Conservation (phyloP, 139 green algal species). For the Edaphochlamys debaryana region DNA sequence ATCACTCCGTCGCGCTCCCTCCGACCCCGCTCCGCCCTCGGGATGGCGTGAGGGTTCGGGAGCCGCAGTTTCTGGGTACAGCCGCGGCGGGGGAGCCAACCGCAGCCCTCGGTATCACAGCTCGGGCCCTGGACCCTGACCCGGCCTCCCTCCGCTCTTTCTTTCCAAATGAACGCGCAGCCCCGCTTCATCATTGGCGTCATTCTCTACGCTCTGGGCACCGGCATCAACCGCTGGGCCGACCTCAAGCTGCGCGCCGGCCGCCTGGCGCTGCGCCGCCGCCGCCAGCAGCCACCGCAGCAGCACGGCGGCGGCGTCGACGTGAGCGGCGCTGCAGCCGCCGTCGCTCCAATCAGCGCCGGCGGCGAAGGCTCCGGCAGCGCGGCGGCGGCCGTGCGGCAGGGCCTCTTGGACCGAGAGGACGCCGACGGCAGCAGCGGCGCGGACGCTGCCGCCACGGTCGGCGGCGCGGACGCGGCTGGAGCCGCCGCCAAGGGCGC, state of each 20-base stretch:
- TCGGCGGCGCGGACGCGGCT: background rate
- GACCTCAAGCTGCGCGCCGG: constrained; percentile 28
- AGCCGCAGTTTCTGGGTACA: no score
- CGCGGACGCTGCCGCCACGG: background rate
- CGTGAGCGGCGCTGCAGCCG: background rate
- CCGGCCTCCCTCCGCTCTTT: no score
- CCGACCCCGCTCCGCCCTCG: no score
- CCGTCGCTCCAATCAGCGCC: background rate
- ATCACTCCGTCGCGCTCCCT: no score
- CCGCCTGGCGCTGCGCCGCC: background rate
- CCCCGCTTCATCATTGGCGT: constrained; percentile 35
- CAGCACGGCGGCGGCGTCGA: background rate
- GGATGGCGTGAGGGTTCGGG: no score
- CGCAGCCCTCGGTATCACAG: no score
- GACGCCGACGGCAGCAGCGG: background rate
- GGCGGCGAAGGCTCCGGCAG: background rate
- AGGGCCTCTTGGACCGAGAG: background rate
- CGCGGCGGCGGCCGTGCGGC: background rate
- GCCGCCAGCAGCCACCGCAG: background rate
- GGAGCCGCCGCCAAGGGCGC: background rate
- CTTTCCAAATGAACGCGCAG: no score
- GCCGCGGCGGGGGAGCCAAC: no score
- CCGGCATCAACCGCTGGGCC: constrained; percentile 30
- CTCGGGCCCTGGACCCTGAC: no score
- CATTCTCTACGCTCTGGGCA: background rate